phyloP scores from a whole-genome alignment of 2,329 filamentous ascomycete species.

The Paracoccidioides lutzii region DNA sequence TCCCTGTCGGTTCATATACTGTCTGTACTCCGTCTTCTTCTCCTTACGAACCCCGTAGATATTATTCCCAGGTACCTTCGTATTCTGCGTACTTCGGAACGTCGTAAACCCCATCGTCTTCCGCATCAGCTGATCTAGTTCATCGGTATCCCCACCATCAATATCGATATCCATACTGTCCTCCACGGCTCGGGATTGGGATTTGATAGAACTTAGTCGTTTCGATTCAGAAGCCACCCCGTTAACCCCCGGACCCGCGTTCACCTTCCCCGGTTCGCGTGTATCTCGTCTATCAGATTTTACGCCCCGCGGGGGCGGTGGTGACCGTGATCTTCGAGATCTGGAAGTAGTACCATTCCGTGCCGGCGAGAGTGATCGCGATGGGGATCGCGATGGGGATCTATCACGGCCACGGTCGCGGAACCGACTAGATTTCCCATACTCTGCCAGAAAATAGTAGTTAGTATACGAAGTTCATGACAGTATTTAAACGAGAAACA shows the following conservation, averaged over 20 bases:
- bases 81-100: constrained; percentile 78
- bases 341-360: constrained; percentile 21
- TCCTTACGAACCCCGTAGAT: constrained; percentile 73
- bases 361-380: constrained; percentile 19
- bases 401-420: constrained; percentile 19
- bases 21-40: constrained; percentile 87
- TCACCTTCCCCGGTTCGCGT: constrained; percentile 13
- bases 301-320: constrained; percentile 24
- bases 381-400: constrained; percentile 19
- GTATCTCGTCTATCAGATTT: constrained; percentile 20
- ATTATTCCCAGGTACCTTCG: constrained; percentile 78
- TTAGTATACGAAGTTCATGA: not conserved
- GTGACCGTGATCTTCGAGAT: constrained; percentile 1
- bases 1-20: constrained; percentile 64
- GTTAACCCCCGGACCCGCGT: constrained; percentile 9
- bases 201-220: constrained; percentile 16
- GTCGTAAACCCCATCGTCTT: constrained; percentile 81
- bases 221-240: constrained; percentile 14
- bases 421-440: constrained; percentile 21
- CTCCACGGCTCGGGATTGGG: constrained; percentile 12
- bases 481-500: constrained; percentile 2
- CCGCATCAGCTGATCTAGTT: constrained; percentile 61
- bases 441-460: constrained; percentile 1
- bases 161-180: constrained; percentile 15
- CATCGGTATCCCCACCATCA: constrained; percentile 36